Evolutionary conservation across 2,329 filamentous ascomycete species (phyloP).

Genomic region (Fusarium nygamai): DNA sequence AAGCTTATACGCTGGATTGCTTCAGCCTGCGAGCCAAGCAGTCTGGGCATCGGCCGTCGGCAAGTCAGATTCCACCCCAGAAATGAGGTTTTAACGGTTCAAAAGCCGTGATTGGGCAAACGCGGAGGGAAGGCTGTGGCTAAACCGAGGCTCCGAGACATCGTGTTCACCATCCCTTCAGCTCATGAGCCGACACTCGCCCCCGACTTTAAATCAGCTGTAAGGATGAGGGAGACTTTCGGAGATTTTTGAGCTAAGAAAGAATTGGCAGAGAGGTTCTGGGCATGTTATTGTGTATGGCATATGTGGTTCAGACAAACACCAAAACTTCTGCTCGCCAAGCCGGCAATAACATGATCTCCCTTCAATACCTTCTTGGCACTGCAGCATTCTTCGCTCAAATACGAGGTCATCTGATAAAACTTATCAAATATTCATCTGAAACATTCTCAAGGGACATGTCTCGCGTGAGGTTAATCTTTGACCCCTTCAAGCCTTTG

Average conservation of each 20-base stretch:
- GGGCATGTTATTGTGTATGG: background rate
- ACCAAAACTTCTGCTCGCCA: background rate
- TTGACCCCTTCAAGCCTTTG: background rate
- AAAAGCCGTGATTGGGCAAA: background rate
- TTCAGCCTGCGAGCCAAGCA: background rate
- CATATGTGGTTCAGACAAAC: no score
- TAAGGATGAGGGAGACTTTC: background rate
- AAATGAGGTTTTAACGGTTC: background rate
- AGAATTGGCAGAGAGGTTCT: background rate
- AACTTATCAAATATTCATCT: background rate
- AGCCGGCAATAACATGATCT: background rate
- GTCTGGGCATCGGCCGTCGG: constrained; percentile 23
- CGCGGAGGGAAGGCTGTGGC: background rate
- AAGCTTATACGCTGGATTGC: constrained; percentile 2
- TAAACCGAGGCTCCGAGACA: constrained; percentile 30
- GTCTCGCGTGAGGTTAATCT: background rate
- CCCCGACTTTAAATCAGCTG: background rate
- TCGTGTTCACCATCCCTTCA: constrained; percentile 18
- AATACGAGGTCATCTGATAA: background rate
- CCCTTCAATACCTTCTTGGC: background rate
- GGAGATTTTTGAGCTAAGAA: background rate
- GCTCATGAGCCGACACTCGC: background rate
- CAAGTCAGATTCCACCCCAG: background rate
- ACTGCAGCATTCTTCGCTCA: constrained; percentile 2
- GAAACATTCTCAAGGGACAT: constrained; percentile 24